Percentiles rank a stretch among this genome's conserved stretches.
phyloP scores from a whole-genome alignment of 2,329 filamentous ascomycete species.

The Tetracladium maxilliforme region DNA sequence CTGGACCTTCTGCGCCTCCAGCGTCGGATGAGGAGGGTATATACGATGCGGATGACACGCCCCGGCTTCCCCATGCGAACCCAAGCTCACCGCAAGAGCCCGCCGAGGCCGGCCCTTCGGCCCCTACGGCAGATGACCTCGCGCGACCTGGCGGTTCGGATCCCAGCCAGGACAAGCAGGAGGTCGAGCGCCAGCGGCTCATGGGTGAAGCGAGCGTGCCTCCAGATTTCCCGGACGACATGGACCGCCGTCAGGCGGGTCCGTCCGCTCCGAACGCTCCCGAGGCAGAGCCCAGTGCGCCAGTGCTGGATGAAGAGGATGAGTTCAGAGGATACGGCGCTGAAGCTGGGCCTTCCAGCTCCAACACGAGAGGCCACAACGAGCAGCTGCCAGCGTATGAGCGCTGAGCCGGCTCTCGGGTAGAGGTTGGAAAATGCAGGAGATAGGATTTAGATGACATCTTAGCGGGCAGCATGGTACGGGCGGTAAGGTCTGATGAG shows the following conservation, averaged over 20 bases:
- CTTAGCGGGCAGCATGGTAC: too few relatives aligned
- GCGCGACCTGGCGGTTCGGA: conserved; percentile 15
- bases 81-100: conserved; percentile 12
- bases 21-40: conserved; percentile 10
- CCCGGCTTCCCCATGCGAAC: conserved; percentile 8
- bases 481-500: too few relatives aligned
- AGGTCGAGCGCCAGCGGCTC: conserved; percentile 42
- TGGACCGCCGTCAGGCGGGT: conserved; percentile 14
- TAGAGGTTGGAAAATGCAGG: too few relatives aligned
- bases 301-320: conserved; percentile 39
- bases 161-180: conserved; percentile 53
- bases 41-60: conserved; percentile 8
- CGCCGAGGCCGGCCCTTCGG: conserved; percentile 21
- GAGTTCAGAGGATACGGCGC: conserved; percentile 20
- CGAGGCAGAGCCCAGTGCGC: conserved; percentile 36
- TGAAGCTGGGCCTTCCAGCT: conserved; percentile 4
- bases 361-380: conserved; percentile 2
- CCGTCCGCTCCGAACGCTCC: conserved; percentile 8
- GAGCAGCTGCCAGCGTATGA: conserved; percentile 15
- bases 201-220: conserved; percentile 37
- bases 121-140: conserved; percentile 30
- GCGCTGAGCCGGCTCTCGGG: conserved; percentile 8
- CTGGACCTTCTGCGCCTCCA: conserved; percentile 5
- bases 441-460: too few relatives aligned
- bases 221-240: conserved; percentile 33